Evolutionary conservation across 345 rosid species (phyloP).

Genomic region (Citrus maxima): DNA sequence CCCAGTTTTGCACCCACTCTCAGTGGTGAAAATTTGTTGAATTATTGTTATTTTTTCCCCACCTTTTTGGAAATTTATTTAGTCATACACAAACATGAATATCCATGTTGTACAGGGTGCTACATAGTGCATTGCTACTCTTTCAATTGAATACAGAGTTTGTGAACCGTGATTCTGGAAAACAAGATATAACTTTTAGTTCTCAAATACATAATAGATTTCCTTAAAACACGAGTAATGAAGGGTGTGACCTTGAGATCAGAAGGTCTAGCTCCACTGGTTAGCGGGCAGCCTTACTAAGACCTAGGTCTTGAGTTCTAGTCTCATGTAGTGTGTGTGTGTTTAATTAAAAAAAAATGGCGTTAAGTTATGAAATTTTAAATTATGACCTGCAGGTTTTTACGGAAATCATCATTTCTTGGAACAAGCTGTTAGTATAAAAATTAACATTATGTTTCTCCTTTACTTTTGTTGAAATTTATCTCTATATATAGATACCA

Average conservation of each 20-base stretch:
- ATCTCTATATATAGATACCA: neutral
- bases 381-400: neutral
- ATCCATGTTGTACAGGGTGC: neutral
- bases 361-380: neutral
- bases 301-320: no score
- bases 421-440: neutral
- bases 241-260: neutral
- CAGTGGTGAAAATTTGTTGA: neutral
- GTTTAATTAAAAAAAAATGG: neutral
- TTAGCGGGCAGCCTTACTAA: no score
- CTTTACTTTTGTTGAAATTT: neutral
- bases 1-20: neutral
- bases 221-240: neutral
- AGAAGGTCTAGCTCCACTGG: no score
- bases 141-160: slow-evolving; percentile 6
- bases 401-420: neutral
- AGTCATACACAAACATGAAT: neutral
- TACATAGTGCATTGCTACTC: neutral
- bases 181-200: neutral
- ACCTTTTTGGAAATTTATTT: neutral
- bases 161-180: neutral
- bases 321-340: no score
- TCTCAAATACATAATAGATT: neutral
- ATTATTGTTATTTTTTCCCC: neutral
- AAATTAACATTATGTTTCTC: neutral